phyloP scores from a whole-genome alignment of 2,329 filamentous ascomycete genomes.

The Alternaria arbusti region DNA sequence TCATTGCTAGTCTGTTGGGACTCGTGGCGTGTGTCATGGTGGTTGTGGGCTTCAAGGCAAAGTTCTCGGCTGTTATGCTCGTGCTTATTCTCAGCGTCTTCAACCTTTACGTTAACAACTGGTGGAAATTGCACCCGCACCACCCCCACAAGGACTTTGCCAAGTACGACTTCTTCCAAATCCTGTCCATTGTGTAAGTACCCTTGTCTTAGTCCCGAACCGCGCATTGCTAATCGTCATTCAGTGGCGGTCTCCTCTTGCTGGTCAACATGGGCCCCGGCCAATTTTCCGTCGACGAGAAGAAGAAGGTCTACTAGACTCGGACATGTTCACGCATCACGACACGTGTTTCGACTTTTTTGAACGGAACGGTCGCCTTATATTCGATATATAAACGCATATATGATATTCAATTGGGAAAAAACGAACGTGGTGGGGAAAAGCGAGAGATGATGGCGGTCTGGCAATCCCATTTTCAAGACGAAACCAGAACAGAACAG shows the following conservation, averaged over 20 bases:
- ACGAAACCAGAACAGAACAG: background rate
- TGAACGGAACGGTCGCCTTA: slow-evolving; percentile 21
- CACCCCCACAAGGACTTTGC: slow-evolving; percentile 99
- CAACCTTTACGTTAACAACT: slow-evolving; percentile 98
- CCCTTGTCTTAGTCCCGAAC: no score
- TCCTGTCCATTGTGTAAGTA: slow-evolving; percentile 89
- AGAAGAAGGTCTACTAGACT: slow-evolving; percentile 98
- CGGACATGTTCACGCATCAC: slow-evolving; percentile 52
- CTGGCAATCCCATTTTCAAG: background rate
- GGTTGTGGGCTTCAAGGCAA: slow-evolving; percentile 98
- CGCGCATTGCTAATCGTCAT: slow-evolving; percentile 24
- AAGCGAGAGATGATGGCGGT: background rate
- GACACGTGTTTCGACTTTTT: slow-evolving; percentile 26
- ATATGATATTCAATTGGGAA: slow-evolving; percentile 21
- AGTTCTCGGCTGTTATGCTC: slow-evolving; percentile 95
- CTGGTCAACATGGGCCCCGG: slow-evolving; percentile 98
- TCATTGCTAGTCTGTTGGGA: slow-evolving; percentile 83
- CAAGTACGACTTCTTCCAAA: slow-evolving; percentile 99
- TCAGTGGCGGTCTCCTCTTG: slow-evolving; percentile 84
- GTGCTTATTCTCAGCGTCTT: slow-evolving; percentile 96
- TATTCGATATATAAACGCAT: slow-evolving; percentile 27
- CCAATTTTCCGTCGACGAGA: slow-evolving; percentile 98
- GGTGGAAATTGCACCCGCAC: slow-evolving; percentile 99
- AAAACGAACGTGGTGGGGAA: background rate
- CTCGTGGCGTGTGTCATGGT: slow-evolving; percentile 97